Base-by-base conservation (phyloP, 1,139 yeast species). In the Debaryomyces singareniensis region DNA sequence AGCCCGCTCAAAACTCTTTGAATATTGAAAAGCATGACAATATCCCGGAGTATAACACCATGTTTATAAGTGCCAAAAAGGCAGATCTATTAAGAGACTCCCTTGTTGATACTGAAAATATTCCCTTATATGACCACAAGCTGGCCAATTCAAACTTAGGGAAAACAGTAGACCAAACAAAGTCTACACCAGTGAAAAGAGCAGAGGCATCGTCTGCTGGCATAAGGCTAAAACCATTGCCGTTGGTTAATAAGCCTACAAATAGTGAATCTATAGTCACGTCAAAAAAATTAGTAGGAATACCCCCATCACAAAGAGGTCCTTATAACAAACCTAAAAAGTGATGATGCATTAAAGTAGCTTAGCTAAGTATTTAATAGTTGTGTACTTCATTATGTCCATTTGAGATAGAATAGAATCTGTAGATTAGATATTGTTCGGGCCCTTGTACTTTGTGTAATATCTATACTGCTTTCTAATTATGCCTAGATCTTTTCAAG, bases 21-120 rank as follows among this genome's bases (percentile, higher is more conserved):
- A 11, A 14, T 12, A 15, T 13, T 9, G 5, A 10, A 6, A 26
- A 14, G n/a, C 11, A 20, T 27, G 14, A n/a, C 5, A 5, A 6
- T 10, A 20, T 12, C 13, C 22, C 25, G 6, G 15, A 25, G 11
- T 21, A 32, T n/a, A 12, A 25, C 6, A 63, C 71, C 5, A 49
- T 70, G 12, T 78, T 78, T 54, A 76, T 76, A 15, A 68, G 76
- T 36, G 82, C 84, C 3, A 67, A 71, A 40, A 69, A 69, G 9
- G 82, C 83, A 0, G 71, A 68, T 28, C 55, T 65, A 9, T 53
- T 74, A 5, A 77, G 69, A 36, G 55, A 61, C 22, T 61, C 66
- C 18, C 66, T 73, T 0, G 54, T 61, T 3, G 54, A 62, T 14
- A 46, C 56, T 2, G 38, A 57, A 4, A 51, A 55, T 6, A 44